phyloP scores from a whole-genome alignment of 1,284 basidiomycete species.

The Golubevia pallescens region DNA sequence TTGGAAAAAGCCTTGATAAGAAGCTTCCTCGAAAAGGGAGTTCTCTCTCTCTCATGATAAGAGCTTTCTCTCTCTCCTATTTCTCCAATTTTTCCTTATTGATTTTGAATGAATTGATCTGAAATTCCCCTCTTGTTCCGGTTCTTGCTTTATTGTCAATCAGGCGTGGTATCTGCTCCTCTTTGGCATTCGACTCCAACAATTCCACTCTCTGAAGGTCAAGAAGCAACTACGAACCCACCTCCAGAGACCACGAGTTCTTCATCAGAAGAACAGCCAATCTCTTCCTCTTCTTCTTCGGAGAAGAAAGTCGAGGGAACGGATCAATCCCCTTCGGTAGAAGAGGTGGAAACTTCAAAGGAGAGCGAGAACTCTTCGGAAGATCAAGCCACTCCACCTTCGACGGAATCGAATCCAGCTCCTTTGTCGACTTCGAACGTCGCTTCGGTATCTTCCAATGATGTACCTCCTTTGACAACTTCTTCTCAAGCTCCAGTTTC shows the following conservation, averaged over 20 bases:
- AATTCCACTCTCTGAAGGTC: too few species aligned
- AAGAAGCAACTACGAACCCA: slow-evolving; percentile 18
- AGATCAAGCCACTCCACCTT: too few species aligned
- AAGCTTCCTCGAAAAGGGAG: too few species aligned
- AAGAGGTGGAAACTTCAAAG: too few species aligned
- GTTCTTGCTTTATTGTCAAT: not conserved
- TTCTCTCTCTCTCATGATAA: not conserved
- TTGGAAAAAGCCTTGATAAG: too few species aligned
- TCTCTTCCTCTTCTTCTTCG: not conserved
- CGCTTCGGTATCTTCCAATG: not conserved
- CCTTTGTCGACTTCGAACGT: slow-evolving; percentile 71
- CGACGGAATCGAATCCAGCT: slow-evolving; percentile 90
- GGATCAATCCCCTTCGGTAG: too few species aligned
- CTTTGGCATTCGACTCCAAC: slow-evolving; percentile 71
- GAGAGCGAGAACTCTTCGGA: too few species aligned
- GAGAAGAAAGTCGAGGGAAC: too few species aligned
- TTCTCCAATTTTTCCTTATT: too few species aligned
- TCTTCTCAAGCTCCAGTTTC: too few species aligned
- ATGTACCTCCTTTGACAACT: slow-evolving; percentile 5
- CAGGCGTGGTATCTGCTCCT: slow-evolving; percentile 95
- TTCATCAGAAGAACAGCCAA: not conserved
- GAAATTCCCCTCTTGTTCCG: not conserved
- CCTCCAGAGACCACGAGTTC: slow-evolving; percentile 7
- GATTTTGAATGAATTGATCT: too few species aligned
- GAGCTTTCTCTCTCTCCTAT: not conserved